Evolutionary conservation across 768 basidiomycete species (phyloP).

Genomic region (Coprinopsis strossmayeri): DNA sequence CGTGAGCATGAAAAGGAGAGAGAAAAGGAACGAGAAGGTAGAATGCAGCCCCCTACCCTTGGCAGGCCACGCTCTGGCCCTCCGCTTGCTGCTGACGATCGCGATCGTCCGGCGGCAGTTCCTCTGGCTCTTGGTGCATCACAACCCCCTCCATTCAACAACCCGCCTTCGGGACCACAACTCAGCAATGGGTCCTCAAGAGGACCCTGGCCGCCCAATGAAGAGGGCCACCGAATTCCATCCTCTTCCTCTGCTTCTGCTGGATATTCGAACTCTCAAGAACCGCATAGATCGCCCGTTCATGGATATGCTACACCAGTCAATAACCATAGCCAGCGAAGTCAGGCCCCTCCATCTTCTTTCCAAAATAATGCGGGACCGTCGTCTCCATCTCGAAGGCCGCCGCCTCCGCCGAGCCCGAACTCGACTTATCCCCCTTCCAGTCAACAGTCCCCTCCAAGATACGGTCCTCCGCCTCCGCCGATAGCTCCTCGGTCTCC

Average conservation of each 20-base stretch:
- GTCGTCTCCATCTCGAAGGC: slow-evolving; percentile 32
- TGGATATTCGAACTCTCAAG: slow-evolving; percentile 8
- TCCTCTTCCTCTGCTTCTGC: slow-evolving; percentile 28
- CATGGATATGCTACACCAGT: slow-evolving; percentile 30
- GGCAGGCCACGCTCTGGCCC: slow-evolving; percentile 7
- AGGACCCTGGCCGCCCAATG: slow-evolving; percentile 1
- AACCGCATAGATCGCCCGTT: slow-evolving; percentile 31
- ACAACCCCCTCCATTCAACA: slow-evolving; percentile 18
- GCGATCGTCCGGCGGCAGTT: slow-evolving; percentile 6
- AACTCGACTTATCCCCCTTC: background rate
- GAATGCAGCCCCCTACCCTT: slow-evolving; percentile 10
- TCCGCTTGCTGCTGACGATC: slow-evolving; percentile 8
- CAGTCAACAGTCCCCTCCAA: background rate
- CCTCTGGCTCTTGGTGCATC: slow-evolving; percentile 5
- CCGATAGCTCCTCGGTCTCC: slow-evolving; percentile 17
- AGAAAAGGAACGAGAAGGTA: slow-evolving; percentile 10
- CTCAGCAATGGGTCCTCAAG: slow-evolving; percentile 1
- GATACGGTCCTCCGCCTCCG: slow-evolving; percentile 18
- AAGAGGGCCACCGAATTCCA: slow-evolving; percentile 7
- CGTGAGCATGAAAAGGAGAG: slow-evolving; percentile 14
- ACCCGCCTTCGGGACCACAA: background rate
- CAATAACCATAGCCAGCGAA: slow-evolving; percentile 12
- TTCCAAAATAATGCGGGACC: slow-evolving; percentile 7
- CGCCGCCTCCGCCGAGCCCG: slow-evolving; percentile 19
- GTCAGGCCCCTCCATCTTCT: slow-evolving; percentile 17